Base-by-base conservation (phyloP, 1,284 basidiomycete genomes). In the Marasmius oreades region DNA sequence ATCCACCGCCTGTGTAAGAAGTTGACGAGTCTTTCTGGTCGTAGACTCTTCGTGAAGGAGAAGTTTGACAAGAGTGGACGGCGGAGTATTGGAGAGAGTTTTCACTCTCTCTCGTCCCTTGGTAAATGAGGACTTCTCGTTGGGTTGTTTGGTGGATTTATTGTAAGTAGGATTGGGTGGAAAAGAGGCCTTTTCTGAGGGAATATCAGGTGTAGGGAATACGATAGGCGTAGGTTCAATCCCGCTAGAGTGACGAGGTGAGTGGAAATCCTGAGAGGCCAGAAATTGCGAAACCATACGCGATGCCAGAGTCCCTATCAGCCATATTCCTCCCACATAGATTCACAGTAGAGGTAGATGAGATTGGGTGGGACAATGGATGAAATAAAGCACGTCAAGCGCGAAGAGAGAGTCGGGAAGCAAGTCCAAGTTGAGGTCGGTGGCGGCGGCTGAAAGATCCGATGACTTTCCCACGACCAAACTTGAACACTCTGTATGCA, bases 301-400 rank as follows among this genome's bases (percentile, higher is more conserved):
- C 24, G 31, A 50, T 50, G 31, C 47, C 47, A 31, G 47, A 50
- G 31, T 50, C 47, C 28, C 47, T 50, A 50, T 14, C 26, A 33
- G 39, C 16, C 39, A 42, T 42, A 2, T 5, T 20, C n/a, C 16
- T 7, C 20, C 5, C 39, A 7, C 39, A 42, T 42, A 14, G 16
- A 42, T 31, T 31, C 28, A 10, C 4, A 10, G 10, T 31, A 31
- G 4, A 31, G 4, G 5, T 4, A 4, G 10, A 31, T 31, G 28
- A 5, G 4, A 31, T 31, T 31, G 4, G n/a, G n/a, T 31, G 4
- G 28, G 10, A 31, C 4, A 31, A 10, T 10, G 28, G 28, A 5
- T 4, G 10, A 31, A 31, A 31, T 31, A 31, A 31, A 31, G 28
- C 28, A 31, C 28, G 28, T 31, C 28, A 10, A 10, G 10, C 28